Conservation (phyloP, 2,329 filamentous ascomycete genomes). For the Lomentospora prolificans region DNA sequence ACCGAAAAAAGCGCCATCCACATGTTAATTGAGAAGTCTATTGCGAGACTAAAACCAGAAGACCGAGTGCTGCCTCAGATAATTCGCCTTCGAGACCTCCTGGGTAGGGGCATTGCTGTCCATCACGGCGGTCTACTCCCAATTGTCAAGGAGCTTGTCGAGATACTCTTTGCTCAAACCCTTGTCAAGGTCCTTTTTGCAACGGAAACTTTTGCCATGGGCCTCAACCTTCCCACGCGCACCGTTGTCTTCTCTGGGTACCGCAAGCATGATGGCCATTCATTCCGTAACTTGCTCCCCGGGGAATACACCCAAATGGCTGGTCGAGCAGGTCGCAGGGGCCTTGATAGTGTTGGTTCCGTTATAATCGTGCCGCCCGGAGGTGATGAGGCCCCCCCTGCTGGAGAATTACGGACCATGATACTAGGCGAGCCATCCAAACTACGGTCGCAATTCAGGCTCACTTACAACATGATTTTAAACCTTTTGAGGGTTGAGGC, state of each 20-base stretch:
- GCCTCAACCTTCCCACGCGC: conserved; percentile 85
- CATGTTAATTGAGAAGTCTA: conserved; percentile 93
- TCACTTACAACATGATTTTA: conserved; percentile 99
- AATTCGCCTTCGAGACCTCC: conserved; percentile 70
- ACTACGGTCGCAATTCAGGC: conserved; percentile 85
- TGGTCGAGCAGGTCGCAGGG: conserved; percentile 83
- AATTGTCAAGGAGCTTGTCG: conserved; percentile 95
- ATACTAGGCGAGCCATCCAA: conserved; percentile 94
- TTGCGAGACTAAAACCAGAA: conserved; percentile 82
- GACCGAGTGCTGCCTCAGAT: conserved; percentile 90
- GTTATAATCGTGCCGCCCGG: conserved; percentile 87
- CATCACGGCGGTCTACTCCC: conserved; percentile 91
- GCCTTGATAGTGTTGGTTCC: conserved; percentile 82
- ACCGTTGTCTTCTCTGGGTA: conserved; percentile 98
- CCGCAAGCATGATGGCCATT: conserved; percentile 88
- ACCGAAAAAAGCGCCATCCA: conserved; percentile 94
- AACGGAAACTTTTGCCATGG: conserved; percentile 98
- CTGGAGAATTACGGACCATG: conserved; percentile 77
- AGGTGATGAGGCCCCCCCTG: conserved; percentile 78
- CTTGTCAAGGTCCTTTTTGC: conserved; percentile 95
- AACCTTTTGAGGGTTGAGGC: conserved; percentile 92
- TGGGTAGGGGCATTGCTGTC: conserved; percentile 84
- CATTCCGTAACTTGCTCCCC: conserved; percentile 81
- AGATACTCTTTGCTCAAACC: conserved; percentile 90
- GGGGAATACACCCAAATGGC: conserved; percentile 99